Evolutionary conservation across 2,329 filamentous ascomycete species (phyloP), one percentile per base, ranked within the genome.

Genomic region (Fusarium humuli): DNA sequence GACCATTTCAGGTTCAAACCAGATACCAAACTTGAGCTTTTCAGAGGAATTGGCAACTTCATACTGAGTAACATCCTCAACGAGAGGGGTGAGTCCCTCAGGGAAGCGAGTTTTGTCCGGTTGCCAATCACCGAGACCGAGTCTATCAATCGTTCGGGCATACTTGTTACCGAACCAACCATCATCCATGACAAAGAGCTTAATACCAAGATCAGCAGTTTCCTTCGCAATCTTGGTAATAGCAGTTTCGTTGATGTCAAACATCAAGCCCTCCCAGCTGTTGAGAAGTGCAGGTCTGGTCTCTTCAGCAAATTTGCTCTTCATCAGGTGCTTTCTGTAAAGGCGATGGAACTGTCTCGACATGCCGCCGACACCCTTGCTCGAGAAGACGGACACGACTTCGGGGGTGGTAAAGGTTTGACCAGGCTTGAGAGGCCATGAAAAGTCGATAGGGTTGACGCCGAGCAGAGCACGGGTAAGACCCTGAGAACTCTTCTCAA

Each of bases 1-100:
- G 34, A 91, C 85, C 90, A 91, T 91, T 71, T 91, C 89, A 0
- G 88, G 89, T 75, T 91, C 90, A 5, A 91, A 83, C 89, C 89
- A 91, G 10, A 91, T 83, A 25, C 89, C 89, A 65, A 91, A 91
- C 27, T 84, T 81, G 45, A 91, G 77, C 5, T 84, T 81, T 0
- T 80, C 78, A 0, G 61, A 82, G 0, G 84, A 81, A 54, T 86
- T 84, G 2, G 81, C 77, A 0, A 84, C 82, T 4, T 81, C 80
- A 2, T 88, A 81, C 11, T 81, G 77, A 5, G 83, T 87, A 29
- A 90, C 80, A 4, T 83, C 79, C 0, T 83, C 78, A 2, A 90
- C 83, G 2, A 89, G 82, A 0, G 85, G 80, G 0, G 77, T 77
- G 0, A 91, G 77, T 0, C 89, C 89, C 5, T 87, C 74, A 0